Percentiles rank a stretch among this genome's conserved stretches.
Evolutionary conservation across 1,284 basidiomycete genomes (phyloP).

Genomic region (Grifola frondosa): DNA sequence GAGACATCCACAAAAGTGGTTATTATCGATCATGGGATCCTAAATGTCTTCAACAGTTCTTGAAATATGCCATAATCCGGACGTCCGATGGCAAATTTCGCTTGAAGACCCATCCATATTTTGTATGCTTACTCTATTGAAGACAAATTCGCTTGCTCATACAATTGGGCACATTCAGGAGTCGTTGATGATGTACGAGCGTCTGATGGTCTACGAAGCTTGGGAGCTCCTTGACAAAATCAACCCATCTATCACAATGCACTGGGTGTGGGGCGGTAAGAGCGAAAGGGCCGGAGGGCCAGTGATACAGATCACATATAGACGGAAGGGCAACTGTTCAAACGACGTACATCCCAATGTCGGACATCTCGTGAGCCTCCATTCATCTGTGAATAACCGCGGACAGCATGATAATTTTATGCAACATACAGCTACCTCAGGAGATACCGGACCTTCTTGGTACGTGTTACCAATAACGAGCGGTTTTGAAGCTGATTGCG

Average conservation of each 20-base stretch:
- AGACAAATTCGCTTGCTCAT: background rate
- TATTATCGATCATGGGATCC: background rate
- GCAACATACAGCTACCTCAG: too few relatives aligned
- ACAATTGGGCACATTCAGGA: constrained; percentile 3
- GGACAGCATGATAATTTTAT: too few relatives aligned
- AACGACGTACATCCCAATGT: constrained; percentile 2
- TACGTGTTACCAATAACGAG: too few relatives aligned
- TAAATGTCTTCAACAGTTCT: background rate
- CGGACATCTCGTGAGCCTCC: too few relatives aligned
- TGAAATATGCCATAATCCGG: background rate
- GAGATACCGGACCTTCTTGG: too few relatives aligned
- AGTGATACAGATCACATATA: background rate
- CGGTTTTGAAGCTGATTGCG: too few relatives aligned
- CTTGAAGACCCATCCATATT: background rate
- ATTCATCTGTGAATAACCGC: too few relatives aligned
- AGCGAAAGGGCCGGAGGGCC: background rate
- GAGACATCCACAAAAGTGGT: background rate
- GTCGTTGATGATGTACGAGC: constrained; percentile 4
- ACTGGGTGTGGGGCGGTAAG: constrained; percentile 4
- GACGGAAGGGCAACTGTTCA: background rate
- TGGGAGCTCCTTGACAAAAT: constrained; percentile 1
- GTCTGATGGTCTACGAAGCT: constrained; percentile 3
- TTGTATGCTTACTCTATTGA: background rate
- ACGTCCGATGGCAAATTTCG: background rate
- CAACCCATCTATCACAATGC: background rate